Conservation (phyloP, 1,284 basidiomycete species). For the Irpex lacteus region DNA sequence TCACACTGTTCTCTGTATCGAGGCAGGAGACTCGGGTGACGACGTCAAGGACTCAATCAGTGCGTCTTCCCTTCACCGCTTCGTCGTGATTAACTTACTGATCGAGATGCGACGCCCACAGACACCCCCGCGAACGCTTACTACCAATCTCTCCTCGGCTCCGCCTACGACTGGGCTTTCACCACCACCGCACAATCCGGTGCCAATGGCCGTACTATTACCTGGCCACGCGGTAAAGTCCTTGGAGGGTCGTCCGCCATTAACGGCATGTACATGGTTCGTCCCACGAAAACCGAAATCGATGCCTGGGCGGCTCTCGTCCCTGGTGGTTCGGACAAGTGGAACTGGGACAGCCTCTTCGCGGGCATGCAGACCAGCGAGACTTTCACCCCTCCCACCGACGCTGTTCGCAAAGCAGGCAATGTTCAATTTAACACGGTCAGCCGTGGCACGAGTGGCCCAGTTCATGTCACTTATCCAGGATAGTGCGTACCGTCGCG, state of each 20-base stretch:
- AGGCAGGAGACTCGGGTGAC: constrained; percentile 64
- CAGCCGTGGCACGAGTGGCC: constrained; percentile 44
- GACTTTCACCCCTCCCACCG: constrained; percentile 36
- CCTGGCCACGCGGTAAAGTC: constrained; percentile 66
- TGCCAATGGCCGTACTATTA: constrained; percentile 33
- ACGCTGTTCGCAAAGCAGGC: constrained; percentile 32
- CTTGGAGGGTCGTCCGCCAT: constrained; percentile 71
- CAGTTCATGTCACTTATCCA: constrained; percentile 47
- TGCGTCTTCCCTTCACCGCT: constrained; percentile 20
- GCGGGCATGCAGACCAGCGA: constrained; percentile 48
- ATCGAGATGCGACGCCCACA: constrained; percentile 18
- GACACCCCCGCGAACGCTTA: constrained; percentile 53
- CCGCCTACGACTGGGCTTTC: constrained; percentile 65
- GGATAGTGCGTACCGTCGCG: constrained; percentile 36
- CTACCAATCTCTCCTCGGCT: constrained; percentile 44
- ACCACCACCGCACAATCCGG: constrained; percentile 48
- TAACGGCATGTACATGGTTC: constrained; percentile 70
- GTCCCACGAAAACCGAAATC: constrained; percentile 51
- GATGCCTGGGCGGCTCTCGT: constrained; percentile 52
- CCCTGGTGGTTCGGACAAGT: constrained; percentile 20
- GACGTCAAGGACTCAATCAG: constrained; percentile 39
- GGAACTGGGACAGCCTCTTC: constrained; percentile 52
- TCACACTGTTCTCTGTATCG: constrained; percentile 70
- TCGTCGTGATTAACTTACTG: neutral
- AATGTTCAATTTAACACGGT: constrained; percentile 39